Conservation (phyloP, 108 stramenopile genomes). For the Cyclotella baltica region DNA sequence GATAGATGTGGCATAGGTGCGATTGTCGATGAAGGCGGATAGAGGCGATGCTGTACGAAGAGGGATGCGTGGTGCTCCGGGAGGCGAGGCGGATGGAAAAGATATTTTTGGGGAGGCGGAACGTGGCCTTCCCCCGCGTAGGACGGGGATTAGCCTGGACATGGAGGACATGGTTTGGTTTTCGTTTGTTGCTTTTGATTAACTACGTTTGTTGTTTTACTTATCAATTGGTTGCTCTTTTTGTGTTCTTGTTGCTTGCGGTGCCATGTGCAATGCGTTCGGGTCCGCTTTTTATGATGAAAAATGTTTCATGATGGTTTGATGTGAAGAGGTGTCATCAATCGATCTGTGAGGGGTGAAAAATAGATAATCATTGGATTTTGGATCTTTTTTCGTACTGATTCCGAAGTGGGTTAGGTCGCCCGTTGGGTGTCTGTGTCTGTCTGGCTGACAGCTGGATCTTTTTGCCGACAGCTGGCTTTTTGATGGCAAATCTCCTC, state of each 20-base stretch:
- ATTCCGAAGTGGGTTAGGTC: not conserved
- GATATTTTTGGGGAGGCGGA: conserved; percentile 41
- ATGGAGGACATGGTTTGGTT: conserved; percentile 41
- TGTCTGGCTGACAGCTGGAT: not conserved
- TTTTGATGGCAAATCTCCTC: too few species aligned
- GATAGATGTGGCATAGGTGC: conserved; percentile 6
- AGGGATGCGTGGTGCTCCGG: conserved; percentile 13
- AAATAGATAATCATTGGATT: too few species aligned
- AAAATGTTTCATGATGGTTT: too few species aligned
- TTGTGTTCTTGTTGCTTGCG: too few species aligned
- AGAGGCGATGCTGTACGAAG: conserved; percentile 33
- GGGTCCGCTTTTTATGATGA: too few species aligned
- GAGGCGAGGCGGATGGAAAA: conserved; percentile 12
- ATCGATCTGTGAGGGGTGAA: too few species aligned
- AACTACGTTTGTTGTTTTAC: too few species aligned
- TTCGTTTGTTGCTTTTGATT: conserved; percentile 6
- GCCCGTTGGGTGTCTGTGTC: not conserved
- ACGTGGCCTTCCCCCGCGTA: conserved; percentile 25
- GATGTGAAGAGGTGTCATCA: too few species aligned
- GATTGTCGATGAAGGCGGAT: conserved; percentile 19
- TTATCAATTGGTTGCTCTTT: too few species aligned
- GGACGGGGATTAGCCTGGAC: conserved; percentile 38
- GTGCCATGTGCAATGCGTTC: too few species aligned
- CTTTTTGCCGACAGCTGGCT: not conserved
- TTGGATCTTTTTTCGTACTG: not conserved